Percentiles rank a stretch among this genome's conserved stretches.
These are phyloP conservation scores for Massospora cicadina DNA, from an alignment of 371 early-diverging fungal genomes.

Conservation along the genomic window DNA sequence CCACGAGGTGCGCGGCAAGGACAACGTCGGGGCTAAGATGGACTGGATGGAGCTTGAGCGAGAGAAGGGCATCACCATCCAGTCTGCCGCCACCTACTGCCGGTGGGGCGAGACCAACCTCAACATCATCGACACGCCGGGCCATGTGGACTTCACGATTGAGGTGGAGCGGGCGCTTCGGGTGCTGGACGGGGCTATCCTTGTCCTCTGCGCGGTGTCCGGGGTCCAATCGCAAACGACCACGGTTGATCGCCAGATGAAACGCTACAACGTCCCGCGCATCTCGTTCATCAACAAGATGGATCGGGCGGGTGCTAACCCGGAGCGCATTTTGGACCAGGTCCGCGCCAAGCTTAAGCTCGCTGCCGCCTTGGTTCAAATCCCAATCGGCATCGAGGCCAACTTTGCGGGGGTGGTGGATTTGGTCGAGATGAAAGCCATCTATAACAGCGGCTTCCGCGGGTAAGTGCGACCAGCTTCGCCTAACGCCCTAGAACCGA, in stretches of 20 bases:
- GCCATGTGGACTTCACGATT: conserved; percentile 86
- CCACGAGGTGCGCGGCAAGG: conserved; percentile 93
- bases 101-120: conserved; percentile 64
- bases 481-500: conserved; percentile 26
- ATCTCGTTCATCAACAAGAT: conserved; percentile 81
- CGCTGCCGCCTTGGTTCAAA: conserved; percentile 79
- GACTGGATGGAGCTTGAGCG: conserved; percentile 97
- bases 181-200: conserved; percentile 76
- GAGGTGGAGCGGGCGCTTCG: conserved; percentile 83
- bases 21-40: conserved; percentile 96
- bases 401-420: conserved; percentile 88
- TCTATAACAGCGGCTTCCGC: conserved; percentile 72
- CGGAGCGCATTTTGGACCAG: conserved; percentile 70
- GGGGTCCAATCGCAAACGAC: conserved; percentile 92
- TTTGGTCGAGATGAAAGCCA: conserved; percentile 66
- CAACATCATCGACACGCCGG: conserved; percentile 84
- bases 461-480: conserved; percentile 32
- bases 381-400: conserved; percentile 85
- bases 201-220: conserved; percentile 67
- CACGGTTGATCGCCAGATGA: conserved; percentile 91
- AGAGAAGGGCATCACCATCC: conserved; percentile 89
- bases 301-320: conserved; percentile 86
- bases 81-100: conserved; percentile 75
- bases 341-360: conserved; percentile 50
- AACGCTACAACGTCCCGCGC: conserved; percentile 72